Base-by-base conservation (phyloP, 345 rosid genomes). In the Lagerstroemia speciosa region DNA sequence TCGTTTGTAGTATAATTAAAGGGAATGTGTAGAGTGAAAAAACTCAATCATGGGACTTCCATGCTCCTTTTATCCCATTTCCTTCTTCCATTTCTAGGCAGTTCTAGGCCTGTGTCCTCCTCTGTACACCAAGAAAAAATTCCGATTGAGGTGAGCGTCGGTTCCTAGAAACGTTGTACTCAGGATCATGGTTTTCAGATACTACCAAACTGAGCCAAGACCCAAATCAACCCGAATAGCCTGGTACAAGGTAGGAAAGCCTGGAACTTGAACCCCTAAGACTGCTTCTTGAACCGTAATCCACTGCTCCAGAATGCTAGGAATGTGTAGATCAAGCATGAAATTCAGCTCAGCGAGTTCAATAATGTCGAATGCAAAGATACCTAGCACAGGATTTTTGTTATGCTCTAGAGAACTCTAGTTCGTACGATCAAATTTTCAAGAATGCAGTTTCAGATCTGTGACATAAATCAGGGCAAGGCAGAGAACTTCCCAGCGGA, bases 381-480 rank as follows among this genome's bases (percentile, higher is more conserved):
- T 3, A 31, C 38, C 65, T 2, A 69, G 32, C 60, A 36, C 34
- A 32, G 37, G 20, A 37, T 53, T 37, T 60, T 48, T 52, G 5
- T 9, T 45, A 19, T 52, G 30, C 30, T 26, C 16, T 58, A 27
- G 63, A 14, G 33, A 58, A 27, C 12, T 30, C 33, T 55, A 29
- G 27, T 3, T 38, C 66, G 68, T 36, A 40, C 57, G 46, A 75
- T 33, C 50, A 65, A 52, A 27, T 67, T 71, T 46, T 40, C 60
- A 53, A 64, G 34, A 5, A 38, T 30, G 12, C 38, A 65, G 66
- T 53, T 62, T 76, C 73, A 82, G 86, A 87, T 87, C 86, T 76
- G 78, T 46, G 62, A 45, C 67, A 36, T 27, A 32, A 37, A 75
- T 32, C 48, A 60, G 46, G 71, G n/a, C 62, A 57, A 75, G 33